These are phyloP conservation scores for Aspergillus steynii DNA, from an alignment of 495 filamentous ascomycete genomes.

Conservation along the genomic window DNA sequence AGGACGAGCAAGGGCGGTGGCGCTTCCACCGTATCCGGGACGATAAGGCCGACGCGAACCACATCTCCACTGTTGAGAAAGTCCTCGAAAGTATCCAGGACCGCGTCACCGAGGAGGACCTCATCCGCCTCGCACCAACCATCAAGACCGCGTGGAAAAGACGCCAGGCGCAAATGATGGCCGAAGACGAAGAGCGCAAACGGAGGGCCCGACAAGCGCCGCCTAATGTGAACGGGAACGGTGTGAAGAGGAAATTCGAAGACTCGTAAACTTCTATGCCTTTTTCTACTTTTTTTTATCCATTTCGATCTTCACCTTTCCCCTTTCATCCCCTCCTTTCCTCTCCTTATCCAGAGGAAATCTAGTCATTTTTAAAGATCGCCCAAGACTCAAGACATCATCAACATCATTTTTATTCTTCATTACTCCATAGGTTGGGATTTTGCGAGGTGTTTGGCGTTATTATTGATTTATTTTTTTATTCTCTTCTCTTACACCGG, in stretches of 20 bases:
- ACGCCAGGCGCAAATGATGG: slow-evolving; percentile 35
- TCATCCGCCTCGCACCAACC: slow-evolving; percentile 59
- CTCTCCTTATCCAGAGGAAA: background rate
- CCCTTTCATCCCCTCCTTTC: slow-evolving; percentile 15
- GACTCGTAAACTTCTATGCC: slow-evolving; percentile 35
- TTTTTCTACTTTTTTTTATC: slow-evolving; percentile 14
- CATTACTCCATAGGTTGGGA: background rate
- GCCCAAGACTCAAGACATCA: background rate
- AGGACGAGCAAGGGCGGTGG: slow-evolving; percentile 74
- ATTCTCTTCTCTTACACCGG: background rate
- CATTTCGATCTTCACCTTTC: slow-evolving; percentile 7
- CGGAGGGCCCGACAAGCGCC: slow-evolving; percentile 23
- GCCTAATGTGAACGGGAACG: slow-evolving; percentile 35
- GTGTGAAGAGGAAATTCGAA: slow-evolving; percentile 50
- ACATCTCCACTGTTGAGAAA: slow-evolving; percentile 74
- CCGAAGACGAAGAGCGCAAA: slow-evolving; percentile 29
- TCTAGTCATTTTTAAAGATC: background rate
- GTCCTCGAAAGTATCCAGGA: slow-evolving; percentile 84
- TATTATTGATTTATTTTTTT: background rate
- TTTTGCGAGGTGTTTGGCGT: slow-evolving; percentile 25
- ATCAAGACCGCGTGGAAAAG: slow-evolving; percentile 78
- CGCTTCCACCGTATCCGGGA: slow-evolving; percentile 83
- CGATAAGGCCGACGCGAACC: slow-evolving; percentile 89
- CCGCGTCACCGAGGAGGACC: slow-evolving; percentile 63
- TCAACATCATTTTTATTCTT: background rate